These are phyloP conservation scores for Trichoderma brevicompactum DNA, from an alignment of 2,329 filamentous ascomycete species.

Conservation along the genomic window DNA sequence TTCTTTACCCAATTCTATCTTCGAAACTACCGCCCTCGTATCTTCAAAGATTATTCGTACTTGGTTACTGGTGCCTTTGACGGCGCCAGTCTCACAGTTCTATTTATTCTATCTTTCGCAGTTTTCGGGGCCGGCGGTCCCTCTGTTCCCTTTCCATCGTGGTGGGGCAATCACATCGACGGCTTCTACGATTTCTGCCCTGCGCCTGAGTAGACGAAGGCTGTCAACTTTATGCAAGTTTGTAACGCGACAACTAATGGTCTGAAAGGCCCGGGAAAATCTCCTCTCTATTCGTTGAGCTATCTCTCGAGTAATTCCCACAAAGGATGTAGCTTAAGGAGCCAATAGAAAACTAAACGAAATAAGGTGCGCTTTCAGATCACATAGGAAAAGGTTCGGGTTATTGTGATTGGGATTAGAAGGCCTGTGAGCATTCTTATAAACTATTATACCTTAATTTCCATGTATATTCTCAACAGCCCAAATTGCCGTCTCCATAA, in stretches of 20 bases:
- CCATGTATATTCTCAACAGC: too few species aligned
- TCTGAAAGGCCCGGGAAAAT: neutral
- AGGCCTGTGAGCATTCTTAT: too few species aligned
- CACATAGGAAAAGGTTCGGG: too few species aligned
- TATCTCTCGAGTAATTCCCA: constrained; percentile 3
- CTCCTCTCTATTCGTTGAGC: neutral
- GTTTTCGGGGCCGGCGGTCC: constrained; percentile 57
- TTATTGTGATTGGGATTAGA: too few species aligned
- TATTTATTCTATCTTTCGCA: constrained; percentile 60
- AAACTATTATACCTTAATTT: too few species aligned
- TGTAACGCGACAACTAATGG: neutral
- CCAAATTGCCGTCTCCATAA: too few species aligned
- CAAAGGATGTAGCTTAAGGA: constrained; percentile 12
- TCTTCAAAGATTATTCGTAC: constrained; percentile 60
- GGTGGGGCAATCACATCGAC: constrained; percentile 59
- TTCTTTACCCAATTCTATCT: constrained; percentile 58
- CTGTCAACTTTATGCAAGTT: neutral
- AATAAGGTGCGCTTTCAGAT: too few species aligned
- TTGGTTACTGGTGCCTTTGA: constrained; percentile 58
- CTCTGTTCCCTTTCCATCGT: constrained; percentile 52
- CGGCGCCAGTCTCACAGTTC: constrained; percentile 51
- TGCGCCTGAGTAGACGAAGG: constrained; percentile 36
- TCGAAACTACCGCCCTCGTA: constrained; percentile 54
- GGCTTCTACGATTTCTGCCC: constrained; percentile 57
- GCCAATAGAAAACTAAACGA: too few species aligned